Evolutionary conservation across 2,329 filamentous ascomycete species (phyloP).

Genomic region (Aspergillus vadensis): DNA sequence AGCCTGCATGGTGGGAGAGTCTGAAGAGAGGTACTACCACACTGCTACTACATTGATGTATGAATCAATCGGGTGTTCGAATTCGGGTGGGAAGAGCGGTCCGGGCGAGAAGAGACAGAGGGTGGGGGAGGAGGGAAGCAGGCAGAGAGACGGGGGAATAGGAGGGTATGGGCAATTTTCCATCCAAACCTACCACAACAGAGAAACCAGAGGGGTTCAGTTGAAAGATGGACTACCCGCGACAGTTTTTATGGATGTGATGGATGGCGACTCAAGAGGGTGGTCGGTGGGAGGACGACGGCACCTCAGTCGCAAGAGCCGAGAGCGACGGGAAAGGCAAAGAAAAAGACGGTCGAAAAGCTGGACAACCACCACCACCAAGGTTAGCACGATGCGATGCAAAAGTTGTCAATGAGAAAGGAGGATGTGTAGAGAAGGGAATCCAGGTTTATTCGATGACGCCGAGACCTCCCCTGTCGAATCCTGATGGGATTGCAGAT

Average conservation of each 20-base stretch:
- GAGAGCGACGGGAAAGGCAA: conserved; percentile 35
- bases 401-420: conserved; percentile 19
- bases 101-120: conserved; percentile 21
- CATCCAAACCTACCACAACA: conserved; percentile 43
- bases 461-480: conserved; percentile 24
- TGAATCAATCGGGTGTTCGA: conserved; percentile 38
- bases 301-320: conserved; percentile 39
- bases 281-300: conserved; percentile 31
- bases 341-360: conserved; percentile 29
- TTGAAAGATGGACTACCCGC: conserved; percentile 36
- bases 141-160: conserved; percentile 24
- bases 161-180: conserved; percentile 33
- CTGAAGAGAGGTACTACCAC: conserved; percentile 29
- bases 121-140: conserved; percentile 29
- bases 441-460: conserved; percentile 22
- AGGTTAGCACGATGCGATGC: conserved; percentile 30
- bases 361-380: conserved; percentile 26
- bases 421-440: conserved; percentile 18
- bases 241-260: conserved; percentile 33
- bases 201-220: conserved; percentile 28
- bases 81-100: conserved; percentile 20
- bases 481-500: conserved; percentile 35
- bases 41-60: conserved; percentile 35
- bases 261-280: conserved; percentile 28
- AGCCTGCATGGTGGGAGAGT: conserved; percentile 36